These are phyloP conservation scores for Coelastrella sp. DNA, from an alignment of 139 green algal species.

Conservation along the genomic window DNA sequence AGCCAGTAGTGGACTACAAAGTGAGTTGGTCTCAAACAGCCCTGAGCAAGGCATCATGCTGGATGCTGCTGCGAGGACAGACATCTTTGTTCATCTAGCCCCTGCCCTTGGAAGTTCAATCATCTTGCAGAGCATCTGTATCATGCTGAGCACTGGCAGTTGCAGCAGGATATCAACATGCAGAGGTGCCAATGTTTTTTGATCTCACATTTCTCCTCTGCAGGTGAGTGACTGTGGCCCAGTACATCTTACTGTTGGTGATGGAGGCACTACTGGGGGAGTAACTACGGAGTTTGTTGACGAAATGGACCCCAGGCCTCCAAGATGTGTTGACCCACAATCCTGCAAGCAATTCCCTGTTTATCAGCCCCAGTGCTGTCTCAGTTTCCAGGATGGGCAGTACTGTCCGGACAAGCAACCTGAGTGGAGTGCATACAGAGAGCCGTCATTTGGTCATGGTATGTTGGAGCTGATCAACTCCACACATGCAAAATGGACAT, in stretches of 20 bases:
- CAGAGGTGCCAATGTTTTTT: too few species aligned
- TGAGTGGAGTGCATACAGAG: conserved; percentile 67
- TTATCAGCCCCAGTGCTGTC: conserved; percentile 11
- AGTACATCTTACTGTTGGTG: conserved; percentile 51
- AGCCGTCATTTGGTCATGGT: conserved; percentile 80
- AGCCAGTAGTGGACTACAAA: conserved; percentile 30
- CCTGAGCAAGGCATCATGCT: too few species aligned
- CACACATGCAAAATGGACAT: conserved; percentile 73
- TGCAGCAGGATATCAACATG: too few species aligned
- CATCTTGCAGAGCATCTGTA: too few species aligned
- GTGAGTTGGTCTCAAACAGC: background rate
- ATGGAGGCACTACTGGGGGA: conserved; percentile 88
- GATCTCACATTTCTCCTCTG: too few species aligned
- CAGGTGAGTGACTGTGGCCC: conserved; percentile 47
- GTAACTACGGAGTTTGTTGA: conserved; percentile 52
- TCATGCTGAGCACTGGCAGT: too few species aligned
- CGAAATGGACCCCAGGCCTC: background rate
- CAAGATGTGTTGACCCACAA: conserved; percentile 1
- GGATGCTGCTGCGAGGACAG: too few species aligned
- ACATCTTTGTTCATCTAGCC: too few species aligned
- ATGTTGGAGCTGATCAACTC: conserved; percentile 70
- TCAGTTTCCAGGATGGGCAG: background rate
- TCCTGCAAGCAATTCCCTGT: background rate
- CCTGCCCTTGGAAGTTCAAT: too few species aligned
- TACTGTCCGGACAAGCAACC: conserved; percentile 55